Evolutionary conservation across 148 eudicot genomes (phyloP), one percentile per base, ranked within the genome.

Genomic region (Rhododendron williamsianum): DNA sequence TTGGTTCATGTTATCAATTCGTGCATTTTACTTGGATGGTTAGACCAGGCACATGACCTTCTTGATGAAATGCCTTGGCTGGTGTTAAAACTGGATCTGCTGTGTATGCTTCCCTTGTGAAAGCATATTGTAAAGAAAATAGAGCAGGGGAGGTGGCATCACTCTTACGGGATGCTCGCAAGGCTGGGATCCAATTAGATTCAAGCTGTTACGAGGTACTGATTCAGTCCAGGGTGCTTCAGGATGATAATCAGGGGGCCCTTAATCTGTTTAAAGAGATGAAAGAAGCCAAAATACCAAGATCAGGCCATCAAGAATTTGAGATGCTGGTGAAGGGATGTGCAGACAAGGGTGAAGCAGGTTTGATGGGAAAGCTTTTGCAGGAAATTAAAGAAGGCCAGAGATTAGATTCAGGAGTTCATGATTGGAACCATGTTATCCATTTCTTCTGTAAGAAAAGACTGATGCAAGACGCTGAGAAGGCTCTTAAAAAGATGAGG

Each of bases 401-500:
- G 84, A 87, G 86, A 81, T 87, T 86, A 80, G 98, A 95, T 80
- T 91, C 89, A 81, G 99, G 98, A 18, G 98, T 96, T 81, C 97
- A 96, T 81, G 98, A 94, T 63, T 96, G 99, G 99, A 96, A 96
- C 86, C 92, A 91, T 78, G 96, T 95, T 79, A 91, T 96, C 56
- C 96, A 95, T 91, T 95, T 96, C 79, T 96, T 95, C 90, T 86
- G 96, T 82, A 96, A 91, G 88, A 96, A 96, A 87, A 89, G 98
- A 90, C 88, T 96, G 67, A 95, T 96, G 95, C 94, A 94, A 85
- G 99, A 96, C 84, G 99, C 99, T 56, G 99, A 95, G 86, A 96
- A 96, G 88, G 99, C 99, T 85, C 91, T 96, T 60, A 94, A 94
- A 90, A 96, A 94, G 88, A 96, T 95, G 98, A 91, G 92, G 86